These are phyloP conservation scores for Euphrasia confusa DNA, from an alignment of 257 asterid species.

Conservation along the genomic window DNA sequence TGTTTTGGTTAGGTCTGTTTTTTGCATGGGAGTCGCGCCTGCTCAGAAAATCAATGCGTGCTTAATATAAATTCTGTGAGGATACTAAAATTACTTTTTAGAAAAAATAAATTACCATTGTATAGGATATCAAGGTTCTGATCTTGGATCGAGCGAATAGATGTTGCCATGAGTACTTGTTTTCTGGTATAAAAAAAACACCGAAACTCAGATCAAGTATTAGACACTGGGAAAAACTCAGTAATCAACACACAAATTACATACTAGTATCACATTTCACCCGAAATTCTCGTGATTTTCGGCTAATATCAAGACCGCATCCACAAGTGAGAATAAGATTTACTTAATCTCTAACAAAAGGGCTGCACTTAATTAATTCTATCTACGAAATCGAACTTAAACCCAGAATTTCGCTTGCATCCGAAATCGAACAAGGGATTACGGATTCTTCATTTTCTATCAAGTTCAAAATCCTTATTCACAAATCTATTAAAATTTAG, in stretches of 20 bases:
- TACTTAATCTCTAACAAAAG: background rate
- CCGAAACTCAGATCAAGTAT: slow-evolving; percentile 19
- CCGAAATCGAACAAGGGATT: no score
- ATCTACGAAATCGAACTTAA: no score
- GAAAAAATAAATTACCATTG: slow-evolving; percentile 40
- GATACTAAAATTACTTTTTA: background rate
- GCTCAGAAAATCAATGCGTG: slow-evolving; percentile 20
- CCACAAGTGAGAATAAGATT: background rate
- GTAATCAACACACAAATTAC: background rate
- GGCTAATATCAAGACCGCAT: background rate
- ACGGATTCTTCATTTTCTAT: no score
- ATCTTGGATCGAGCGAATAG: slow-evolving; percentile 53
- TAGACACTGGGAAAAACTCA: slow-evolving; percentile 1
- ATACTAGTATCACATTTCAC: background rate
- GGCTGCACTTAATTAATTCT: no score
- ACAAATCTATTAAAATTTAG: no score
- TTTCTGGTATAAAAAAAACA: slow-evolving; percentile 6
- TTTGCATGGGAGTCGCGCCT: slow-evolving; percentile 46
- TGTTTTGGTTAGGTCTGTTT: slow-evolving; percentile 37
- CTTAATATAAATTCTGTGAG: background rate
- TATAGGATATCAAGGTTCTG: slow-evolving; percentile 60
- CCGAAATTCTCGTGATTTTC: background rate
- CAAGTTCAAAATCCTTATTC: background rate
- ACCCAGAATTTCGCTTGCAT: no score
- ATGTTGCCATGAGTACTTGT: slow-evolving; percentile 54